phyloP scores from a whole-genome alignment of 2,329 filamentous ascomycete genomes.

The Aspergillus sp. region DNA sequence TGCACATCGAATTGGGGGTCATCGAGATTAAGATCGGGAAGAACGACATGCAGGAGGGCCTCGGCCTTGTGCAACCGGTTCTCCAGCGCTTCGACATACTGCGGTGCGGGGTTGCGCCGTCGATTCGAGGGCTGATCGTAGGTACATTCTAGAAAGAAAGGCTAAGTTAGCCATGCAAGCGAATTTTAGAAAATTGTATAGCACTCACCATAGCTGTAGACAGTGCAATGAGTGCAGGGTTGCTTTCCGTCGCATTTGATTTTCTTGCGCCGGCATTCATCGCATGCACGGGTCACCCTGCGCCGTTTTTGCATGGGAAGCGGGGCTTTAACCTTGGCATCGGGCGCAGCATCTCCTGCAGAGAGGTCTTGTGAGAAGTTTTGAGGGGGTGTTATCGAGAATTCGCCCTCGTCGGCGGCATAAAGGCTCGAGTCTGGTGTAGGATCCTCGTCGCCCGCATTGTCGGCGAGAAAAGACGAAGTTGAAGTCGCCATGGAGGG shows the following conservation, averaged over 20 bases:
- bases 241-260: conserved; percentile 88
- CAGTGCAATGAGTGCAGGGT: conserved; percentile 92
- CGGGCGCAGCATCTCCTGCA: conserved; percentile 29
- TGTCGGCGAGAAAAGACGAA: conserved; percentile 29
- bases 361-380: conserved; percentile 22
- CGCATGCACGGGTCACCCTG: conserved; percentile 78
- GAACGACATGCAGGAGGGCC: conserved; percentile 74
- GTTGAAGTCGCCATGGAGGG: conserved; percentile 32
- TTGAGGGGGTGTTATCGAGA: conserved; percentile 18
- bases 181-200: background rate
- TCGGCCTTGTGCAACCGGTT: conserved; percentile 82
- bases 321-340: conserved; percentile 35
- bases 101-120: conserved; percentile 84
- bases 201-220: conserved; percentile 91
- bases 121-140: conserved; percentile 95
- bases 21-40: conserved; percentile 82
- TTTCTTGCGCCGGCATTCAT: conserved; percentile 82
- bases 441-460: conserved; percentile 36
- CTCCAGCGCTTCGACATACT: conserved; percentile 91
- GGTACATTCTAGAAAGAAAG: conserved; percentile 72
- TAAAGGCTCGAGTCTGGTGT: conserved; percentile 26
- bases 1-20: conserved; percentile 81
- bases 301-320: conserved; percentile 74
- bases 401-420: conserved; percentile 26
- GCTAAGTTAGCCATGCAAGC: background rate